Evolutionary conservation across 192 early-diverging fungal species (phyloP), one percentile per base, ranked within the genome.

Genomic region (Gryganskiella cystojenkinii): DNA sequence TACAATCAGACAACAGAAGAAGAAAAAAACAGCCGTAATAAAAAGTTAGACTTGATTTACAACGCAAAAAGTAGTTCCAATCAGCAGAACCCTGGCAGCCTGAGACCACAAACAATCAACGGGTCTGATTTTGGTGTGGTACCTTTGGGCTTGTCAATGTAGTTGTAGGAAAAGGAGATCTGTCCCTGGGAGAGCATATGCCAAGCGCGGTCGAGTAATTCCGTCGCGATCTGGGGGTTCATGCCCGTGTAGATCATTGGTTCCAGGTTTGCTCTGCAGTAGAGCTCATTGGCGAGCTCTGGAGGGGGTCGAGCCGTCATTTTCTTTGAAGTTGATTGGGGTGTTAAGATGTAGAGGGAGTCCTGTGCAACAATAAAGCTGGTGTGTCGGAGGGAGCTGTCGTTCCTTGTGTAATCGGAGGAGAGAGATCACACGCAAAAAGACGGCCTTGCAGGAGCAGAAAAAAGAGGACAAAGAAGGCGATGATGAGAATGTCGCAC

Each of bases 111-210:
- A 33, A 5, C 14, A 24, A 10, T 55, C 53, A 7, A n/a, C n/a
- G n/a, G 30, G n/a, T 20, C 15, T 40, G 15, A 17, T 0, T 57
- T 7, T 22, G 9, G 30, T 46, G 30, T 8, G 14, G 1, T 60
- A 82, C 80, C 80, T 59, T 69, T 62, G 24, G 80, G 72, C 57
- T 71, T 76, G 56, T 82, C 80, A 43, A 82, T 82, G 47, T 71
- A 78, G 50, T 69, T 71, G 44, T 50, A 71, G 17, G 60, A 66
- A 25, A 82, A 82, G 14, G 68, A 55, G 54, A 82, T 61, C 17
- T 67, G 67, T 24, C 61, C 62, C 51, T 58, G 49, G n/a, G 27
- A 54, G 64, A 67, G 50, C 64, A 75, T 65, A 42, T 34, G 57
- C 71, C 71, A 75, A 20, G 71, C 71, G 6, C 55, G 50, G 51